These are phyloP conservation scores for Metschnikowia continentalis DNA, from an alignment of 805 yeast genomes.

Conservation along the genomic window DNA sequence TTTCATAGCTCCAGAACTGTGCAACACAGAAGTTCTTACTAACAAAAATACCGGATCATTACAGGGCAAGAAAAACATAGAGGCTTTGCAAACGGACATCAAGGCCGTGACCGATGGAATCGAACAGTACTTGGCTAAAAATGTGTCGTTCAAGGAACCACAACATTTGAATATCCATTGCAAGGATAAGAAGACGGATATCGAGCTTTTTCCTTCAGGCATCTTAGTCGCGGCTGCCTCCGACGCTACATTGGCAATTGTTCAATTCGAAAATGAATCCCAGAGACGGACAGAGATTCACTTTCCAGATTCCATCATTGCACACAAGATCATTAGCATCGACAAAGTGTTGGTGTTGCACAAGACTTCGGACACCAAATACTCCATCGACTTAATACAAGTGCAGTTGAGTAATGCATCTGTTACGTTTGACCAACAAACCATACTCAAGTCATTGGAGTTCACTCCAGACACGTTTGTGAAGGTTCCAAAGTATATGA, in stretches of 20 bases:
- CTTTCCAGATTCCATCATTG: conserved; percentile 4
- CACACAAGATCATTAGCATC: conserved; percentile 8
- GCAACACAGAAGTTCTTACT: conserved; percentile 8
- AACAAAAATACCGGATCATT: background rate
- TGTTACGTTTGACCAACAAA: background rate
- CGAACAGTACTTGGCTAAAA: conserved; percentile 23
- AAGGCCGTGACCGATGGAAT: conserved; percentile 22
- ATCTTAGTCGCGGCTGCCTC: conserved; percentile 6
- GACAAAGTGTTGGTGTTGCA: conserved; percentile 8
- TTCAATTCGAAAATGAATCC: background rate
- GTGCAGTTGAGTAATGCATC: background rate
- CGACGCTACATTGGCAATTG: conserved; percentile 2
- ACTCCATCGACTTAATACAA: conserved; percentile 4
- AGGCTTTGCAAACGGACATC: conserved; percentile 4
- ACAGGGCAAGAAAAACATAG: background rate
- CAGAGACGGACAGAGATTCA: background rate
- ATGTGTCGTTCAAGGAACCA: conserved; percentile 14
- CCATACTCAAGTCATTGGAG: conserved; percentile 14
- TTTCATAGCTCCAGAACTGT: conserved; percentile 3
- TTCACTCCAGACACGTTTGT: conserved; percentile 7
- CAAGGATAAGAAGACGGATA: conserved; percentile 2
- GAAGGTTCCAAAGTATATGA: conserved; percentile 27
- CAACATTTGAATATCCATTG: conserved; percentile 8
- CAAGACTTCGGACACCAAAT: background rate
- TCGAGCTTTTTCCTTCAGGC: background rate